These are phyloP conservation scores for Bipolaris cookei DNA, from an alignment of 2,329 filamentous ascomycete genomes.

Conservation along the genomic window DNA sequence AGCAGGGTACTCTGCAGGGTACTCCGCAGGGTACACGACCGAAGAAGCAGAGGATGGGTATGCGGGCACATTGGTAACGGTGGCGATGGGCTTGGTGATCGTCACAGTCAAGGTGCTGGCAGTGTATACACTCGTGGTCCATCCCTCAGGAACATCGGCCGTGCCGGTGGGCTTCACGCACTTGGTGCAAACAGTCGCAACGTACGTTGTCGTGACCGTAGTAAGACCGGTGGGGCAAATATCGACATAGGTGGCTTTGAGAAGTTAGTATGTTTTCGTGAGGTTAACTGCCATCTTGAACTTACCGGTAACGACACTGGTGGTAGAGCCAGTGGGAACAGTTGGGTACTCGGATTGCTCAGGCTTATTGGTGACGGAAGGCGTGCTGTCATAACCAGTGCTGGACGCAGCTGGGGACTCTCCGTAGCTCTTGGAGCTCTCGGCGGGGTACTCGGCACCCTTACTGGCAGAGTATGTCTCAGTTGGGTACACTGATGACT, in stretches of 20 bases:
- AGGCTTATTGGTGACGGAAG: slow-evolving; percentile 26
- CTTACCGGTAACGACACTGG: slow-evolving; percentile 32
- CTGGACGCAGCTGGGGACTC: slow-evolving; percentile 14
- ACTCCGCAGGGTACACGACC: slow-evolving; percentile 15
- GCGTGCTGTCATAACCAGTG: slow-evolving; percentile 12
- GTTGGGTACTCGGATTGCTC: slow-evolving; percentile 18
- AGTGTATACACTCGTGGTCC: slow-evolving; percentile 44
- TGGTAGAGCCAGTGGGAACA: slow-evolving; percentile 20
- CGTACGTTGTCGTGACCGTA: slow-evolving; percentile 41
- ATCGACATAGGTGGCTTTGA: slow-evolving; percentile 41
- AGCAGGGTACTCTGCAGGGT: slow-evolving; percentile 8
- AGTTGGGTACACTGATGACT: slow-evolving; percentile 5
- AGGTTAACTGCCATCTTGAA: not conserved
- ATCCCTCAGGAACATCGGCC: slow-evolving; percentile 35
- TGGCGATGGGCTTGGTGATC: slow-evolving; percentile 39
- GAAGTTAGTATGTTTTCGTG: not conserved
- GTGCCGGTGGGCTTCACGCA: slow-evolving; percentile 29
- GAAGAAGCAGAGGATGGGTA: slow-evolving; percentile 19
- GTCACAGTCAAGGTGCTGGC: slow-evolving; percentile 41
- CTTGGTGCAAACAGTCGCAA: slow-evolving; percentile 35
- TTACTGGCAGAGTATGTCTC: not conserved
- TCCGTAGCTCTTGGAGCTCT: slow-evolving; percentile 8
- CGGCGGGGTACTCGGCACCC: not conserved
- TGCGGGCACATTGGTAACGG: slow-evolving; percentile 25
- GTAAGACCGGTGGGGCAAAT: slow-evolving; percentile 46